Evolutionary conservation across 2,329 filamentous ascomycete genomes (phyloP), one percentile per base, ranked within the genome.

Genomic region (Akanthomyces uredinophilus): DNA sequence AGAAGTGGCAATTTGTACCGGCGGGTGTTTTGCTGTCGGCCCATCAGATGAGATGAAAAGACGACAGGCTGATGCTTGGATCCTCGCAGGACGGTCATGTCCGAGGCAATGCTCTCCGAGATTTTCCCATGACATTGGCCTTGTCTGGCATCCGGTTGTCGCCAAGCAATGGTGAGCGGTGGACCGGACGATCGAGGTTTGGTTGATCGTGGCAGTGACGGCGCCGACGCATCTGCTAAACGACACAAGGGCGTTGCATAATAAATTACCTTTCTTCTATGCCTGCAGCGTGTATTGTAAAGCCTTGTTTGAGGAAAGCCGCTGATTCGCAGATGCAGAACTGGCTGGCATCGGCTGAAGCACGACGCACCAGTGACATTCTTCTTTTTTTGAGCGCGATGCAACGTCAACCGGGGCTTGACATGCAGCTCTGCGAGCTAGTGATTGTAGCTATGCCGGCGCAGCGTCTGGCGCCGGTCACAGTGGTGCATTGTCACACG

Each of bases 341-440:
- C 39, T 57, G 54, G 54, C 44, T 57, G 54, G 43, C 54, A 32
- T 55, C 24, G 53, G 39, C 53, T 55, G 53, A 55, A 55, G 39
- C 24, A 37, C 8, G 3, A 24, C 16, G 18, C 18, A 16, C n/a
- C 20, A 29, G 43, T 49, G 54, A 57, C 54, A 27, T 37, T 37
- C 35, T 18, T 2, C 37, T 37, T 37, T 24, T 24, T 37, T n/a
- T 27, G 29, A 20, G 43, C 27, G 4, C 22, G n/a, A 57, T 37
- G 54, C 29, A n/a, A 47, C 41, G 11, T 46, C 53, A 16, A 56
- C 41, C n/a, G 41, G n/a, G 39, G 24, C 20, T 35, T 16, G 27
- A 27, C n/a, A 39, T 20, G 32, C 27, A 24, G 27, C 29, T 18
- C 24, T 43, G 43, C 20, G 20, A 27, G 54, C 43, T 49, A 57